Conservation (phyloP, 1,284 basidiomycete genomes). For the Volvariella volvacea region DNA sequence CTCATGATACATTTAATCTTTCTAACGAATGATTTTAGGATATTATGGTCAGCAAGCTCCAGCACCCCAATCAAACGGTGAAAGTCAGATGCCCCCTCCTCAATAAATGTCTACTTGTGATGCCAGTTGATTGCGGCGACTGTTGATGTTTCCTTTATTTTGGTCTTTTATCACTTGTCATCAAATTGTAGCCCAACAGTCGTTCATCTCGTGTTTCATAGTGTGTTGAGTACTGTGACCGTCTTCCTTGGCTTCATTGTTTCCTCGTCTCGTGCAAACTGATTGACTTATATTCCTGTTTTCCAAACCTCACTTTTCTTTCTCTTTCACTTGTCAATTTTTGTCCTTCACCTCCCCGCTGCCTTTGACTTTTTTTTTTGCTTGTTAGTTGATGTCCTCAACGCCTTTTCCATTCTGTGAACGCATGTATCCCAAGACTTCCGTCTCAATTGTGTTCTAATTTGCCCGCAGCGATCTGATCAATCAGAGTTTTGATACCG, state of each 20-base stretch:
- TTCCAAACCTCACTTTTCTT: slow-evolving; percentile 3
- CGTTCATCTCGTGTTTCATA: slow-evolving; percentile 12
- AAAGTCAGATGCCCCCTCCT: slow-evolving; percentile 54
- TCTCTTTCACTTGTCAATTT: slow-evolving; percentile 8
- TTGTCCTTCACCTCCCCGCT: slow-evolving; percentile 6
- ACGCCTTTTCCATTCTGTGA: slow-evolving; percentile 5
- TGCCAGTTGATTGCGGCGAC: slow-evolving; percentile 8
- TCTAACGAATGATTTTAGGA: slow-evolving; percentile 33
- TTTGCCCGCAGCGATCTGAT: slow-evolving; percentile 6
- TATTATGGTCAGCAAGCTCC: slow-evolving; percentile 68
- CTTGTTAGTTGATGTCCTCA: slow-evolving; percentile 7
- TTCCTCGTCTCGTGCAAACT: slow-evolving; percentile 2
- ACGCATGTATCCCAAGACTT: slow-evolving; percentile 2
- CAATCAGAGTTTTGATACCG: not conserved
- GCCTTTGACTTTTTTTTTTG: slow-evolving; percentile 1
- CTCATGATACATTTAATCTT: not conserved
- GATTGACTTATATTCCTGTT: slow-evolving; percentile 11
- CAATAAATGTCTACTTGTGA: slow-evolving; percentile 33
- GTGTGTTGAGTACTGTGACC: slow-evolving; percentile 4
- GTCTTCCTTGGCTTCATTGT: slow-evolving; percentile 9
- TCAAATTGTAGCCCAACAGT: slow-evolving; percentile 9
- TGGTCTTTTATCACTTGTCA: slow-evolving; percentile 15
- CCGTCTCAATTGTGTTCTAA: slow-evolving; percentile 7
- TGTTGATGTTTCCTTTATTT: slow-evolving; percentile 11
- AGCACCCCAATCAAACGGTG: slow-evolving; percentile 49